A percentile compares a stretch with the other conserved stretches of the same genome.
phyloP scores from a whole-genome alignment of 2,329 filamentous ascomycete genomes.

The Teratosphaeria zuluensis region DNA sequence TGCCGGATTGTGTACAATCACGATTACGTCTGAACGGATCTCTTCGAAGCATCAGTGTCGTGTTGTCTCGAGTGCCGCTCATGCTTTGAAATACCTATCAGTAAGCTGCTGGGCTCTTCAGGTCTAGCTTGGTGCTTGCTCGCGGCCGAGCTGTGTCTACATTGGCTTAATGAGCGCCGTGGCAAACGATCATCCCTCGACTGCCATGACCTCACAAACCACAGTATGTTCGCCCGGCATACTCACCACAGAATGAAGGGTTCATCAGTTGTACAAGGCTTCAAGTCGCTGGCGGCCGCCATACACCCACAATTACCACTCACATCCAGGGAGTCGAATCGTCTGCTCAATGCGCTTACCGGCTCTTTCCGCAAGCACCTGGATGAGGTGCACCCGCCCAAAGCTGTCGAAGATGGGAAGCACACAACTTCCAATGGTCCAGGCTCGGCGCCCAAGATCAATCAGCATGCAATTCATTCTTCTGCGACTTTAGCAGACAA shows the following conservation, averaged over 20 bases:
- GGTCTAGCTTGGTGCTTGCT: too few relatives aligned
- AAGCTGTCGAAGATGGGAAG: conserved; percentile 14
- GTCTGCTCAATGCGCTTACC: conserved; percentile 51
- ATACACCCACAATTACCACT: conserved; percentile 45
- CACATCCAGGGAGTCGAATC: conserved; percentile 47
- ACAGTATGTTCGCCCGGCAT: not conserved
- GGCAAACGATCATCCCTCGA: not conserved
- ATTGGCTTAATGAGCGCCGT: not conserved
- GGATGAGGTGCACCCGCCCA: conserved; percentile 45
- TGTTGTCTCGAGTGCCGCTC: too few relatives aligned
- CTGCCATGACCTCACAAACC: not conserved
- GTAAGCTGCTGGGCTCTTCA: too few relatives aligned
- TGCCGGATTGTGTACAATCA: too few relatives aligned
- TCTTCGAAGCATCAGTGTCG: too few relatives aligned
- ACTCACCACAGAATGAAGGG: conserved; percentile 38
- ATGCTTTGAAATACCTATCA: too few relatives aligned
- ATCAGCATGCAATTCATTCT: conserved; percentile 17
- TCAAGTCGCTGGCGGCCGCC: conserved; percentile 43
- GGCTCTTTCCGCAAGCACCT: conserved; percentile 55
- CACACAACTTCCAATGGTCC: conserved; percentile 1
- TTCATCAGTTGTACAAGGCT: conserved; percentile 34
- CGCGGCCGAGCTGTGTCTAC: too few relatives aligned
- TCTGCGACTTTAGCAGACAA: conserved; percentile 32
- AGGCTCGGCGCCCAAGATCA: not conserved
- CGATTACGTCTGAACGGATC: too few relatives aligned